A percentile compares a stretch with the other conserved stretches of the same genome.
Conservation (phyloP, 148 eudicot species). For the Rheum nobile region DNA sequence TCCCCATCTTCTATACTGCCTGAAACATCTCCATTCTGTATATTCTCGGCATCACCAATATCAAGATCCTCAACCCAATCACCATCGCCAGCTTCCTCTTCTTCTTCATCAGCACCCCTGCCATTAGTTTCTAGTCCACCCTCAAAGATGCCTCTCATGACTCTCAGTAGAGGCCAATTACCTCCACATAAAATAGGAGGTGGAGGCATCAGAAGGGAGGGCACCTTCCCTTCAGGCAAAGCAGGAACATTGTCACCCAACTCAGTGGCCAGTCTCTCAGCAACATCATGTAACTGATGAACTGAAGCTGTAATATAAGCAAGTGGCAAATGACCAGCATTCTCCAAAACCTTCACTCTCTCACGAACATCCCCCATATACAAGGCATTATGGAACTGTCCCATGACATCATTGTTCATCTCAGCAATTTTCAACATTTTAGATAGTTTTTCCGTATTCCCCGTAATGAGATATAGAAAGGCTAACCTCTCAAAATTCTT, state of each 20-base stretch:
- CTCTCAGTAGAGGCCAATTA: constrained; percentile 67
- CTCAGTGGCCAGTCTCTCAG: constrained; percentile 40
- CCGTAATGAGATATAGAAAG: constrained; percentile 63
- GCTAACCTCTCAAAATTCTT: constrained; percentile 71
- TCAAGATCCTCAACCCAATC: constrained; percentile 61
- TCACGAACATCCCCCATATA: constrained; percentile 59
- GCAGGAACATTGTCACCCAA: constrained; percentile 52
- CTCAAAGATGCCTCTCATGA: constrained; percentile 54
- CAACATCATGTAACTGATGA: constrained; percentile 47
- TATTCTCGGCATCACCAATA: constrained; percentile 31
- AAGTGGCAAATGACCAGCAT: constrained; percentile 56
- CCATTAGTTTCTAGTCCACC: constrained; percentile 38
- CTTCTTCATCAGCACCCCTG: constrained; percentile 36
- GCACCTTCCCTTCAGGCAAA: constrained; percentile 36
- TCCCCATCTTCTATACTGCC: constrained; percentile 36
- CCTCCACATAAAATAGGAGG: constrained; percentile 38
- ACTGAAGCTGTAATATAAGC: constrained; percentile 55
- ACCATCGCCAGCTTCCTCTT: constrained; percentile 39
- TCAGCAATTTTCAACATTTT: constrained; percentile 53
- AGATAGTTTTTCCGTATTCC: constrained; percentile 49
- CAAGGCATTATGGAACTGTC: constrained; percentile 68
- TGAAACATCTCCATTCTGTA: constrained; percentile 39
- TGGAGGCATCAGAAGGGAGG: constrained; percentile 62
- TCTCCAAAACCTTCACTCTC: constrained; percentile 64
- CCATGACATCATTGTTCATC: constrained; percentile 61